Evolutionary conservation across 140 eudicot genomes (phyloP).

Genomic region (Ambrosia hybrid): DNA sequence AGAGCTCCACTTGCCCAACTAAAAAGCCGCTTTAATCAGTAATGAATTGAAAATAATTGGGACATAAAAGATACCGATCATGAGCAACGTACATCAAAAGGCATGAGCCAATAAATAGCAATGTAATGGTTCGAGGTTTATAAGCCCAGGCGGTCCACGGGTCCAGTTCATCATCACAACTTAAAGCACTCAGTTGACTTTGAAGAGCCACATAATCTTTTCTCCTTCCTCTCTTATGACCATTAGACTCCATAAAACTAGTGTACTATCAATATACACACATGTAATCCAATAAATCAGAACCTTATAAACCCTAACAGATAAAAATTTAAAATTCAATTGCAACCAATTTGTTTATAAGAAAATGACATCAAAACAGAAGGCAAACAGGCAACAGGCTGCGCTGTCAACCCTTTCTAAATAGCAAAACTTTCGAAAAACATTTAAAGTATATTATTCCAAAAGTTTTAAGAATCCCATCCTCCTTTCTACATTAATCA

Average conservation of each 20-base stretch:
- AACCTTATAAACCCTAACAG: too few relatives aligned
- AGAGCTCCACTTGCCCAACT: conserved; percentile 99
- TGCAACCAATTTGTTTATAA: too few relatives aligned
- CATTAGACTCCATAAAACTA: conserved; percentile 59
- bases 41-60: conserved; percentile 3
- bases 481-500: too few relatives aligned
- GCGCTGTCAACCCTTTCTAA: too few relatives aligned
- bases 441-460: too few relatives aligned
- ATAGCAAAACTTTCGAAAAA: too few relatives aligned
- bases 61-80: conserved; percentile 5
- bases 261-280: not conserved
- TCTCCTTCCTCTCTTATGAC: conserved; percentile 46
- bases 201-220: conserved; percentile 40
- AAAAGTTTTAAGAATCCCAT: too few relatives aligned
- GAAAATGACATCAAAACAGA: too few relatives aligned
- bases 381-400: too few relatives aligned
- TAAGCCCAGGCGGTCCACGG: conserved; percentile 99
- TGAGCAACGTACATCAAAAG: conserved; percentile 59
- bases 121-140: conserved; percentile 89
- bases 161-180: conserved; percentile 74
- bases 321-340: too few relatives aligned
- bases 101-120: conserved; percentile 84
- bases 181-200: conserved; percentile 46
- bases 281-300: too few relatives aligned
- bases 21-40: conserved; percentile 29